Percentiles rank a stretch among this genome's conserved stretches.
These are phyloP conservation scores for Mastigamoeba balamuthi DNA, from an alignment of 78 protist species.

Conservation along the genomic window DNA sequence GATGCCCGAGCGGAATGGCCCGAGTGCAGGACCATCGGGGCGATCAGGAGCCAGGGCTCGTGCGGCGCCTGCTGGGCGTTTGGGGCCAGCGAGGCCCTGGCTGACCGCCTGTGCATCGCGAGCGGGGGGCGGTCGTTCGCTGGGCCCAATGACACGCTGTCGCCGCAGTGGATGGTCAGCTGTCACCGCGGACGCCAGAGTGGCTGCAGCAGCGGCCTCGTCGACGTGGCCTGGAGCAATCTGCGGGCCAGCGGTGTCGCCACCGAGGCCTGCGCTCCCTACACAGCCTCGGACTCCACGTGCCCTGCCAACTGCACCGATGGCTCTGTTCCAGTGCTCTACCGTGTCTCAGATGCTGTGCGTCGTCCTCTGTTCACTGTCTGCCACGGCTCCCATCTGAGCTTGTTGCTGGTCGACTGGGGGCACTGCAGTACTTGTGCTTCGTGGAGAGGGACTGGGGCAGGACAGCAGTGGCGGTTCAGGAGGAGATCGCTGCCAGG, in stretches of 20 bases:
- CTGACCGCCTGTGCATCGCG: constrained; percentile 25
- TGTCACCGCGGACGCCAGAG: not conserved
- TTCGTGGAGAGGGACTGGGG: not conserved
- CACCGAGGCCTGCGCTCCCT: constrained; percentile 7
- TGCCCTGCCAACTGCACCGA: too few species aligned
- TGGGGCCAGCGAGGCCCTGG: constrained; percentile 3
- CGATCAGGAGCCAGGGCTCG: constrained; percentile 10
- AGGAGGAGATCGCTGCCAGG: not conserved
- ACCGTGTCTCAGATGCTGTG: not conserved
- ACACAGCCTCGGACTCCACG: not conserved
- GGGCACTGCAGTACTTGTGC: too few species aligned
- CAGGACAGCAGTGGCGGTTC: not conserved
- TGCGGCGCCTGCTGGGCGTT: constrained; percentile 43
- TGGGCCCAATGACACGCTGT: not conserved
- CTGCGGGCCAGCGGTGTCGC: not conserved
- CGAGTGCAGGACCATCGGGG: not conserved
- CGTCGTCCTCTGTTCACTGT: not conserved
- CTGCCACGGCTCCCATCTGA: too few species aligned
- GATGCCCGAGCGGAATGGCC: too few species aligned
- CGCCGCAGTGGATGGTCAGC: not conserved
- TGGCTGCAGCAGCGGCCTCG: constrained; percentile 22
- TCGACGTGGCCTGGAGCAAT: constrained; percentile 4
- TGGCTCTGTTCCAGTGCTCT: too few species aligned
- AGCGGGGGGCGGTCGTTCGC: not conserved
- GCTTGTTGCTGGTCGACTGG: too few species aligned